Evolutionary conservation across 2,329 filamentous ascomycete genomes (phyloP).

Genomic region (Pseudogymnoascus sp.): DNA sequence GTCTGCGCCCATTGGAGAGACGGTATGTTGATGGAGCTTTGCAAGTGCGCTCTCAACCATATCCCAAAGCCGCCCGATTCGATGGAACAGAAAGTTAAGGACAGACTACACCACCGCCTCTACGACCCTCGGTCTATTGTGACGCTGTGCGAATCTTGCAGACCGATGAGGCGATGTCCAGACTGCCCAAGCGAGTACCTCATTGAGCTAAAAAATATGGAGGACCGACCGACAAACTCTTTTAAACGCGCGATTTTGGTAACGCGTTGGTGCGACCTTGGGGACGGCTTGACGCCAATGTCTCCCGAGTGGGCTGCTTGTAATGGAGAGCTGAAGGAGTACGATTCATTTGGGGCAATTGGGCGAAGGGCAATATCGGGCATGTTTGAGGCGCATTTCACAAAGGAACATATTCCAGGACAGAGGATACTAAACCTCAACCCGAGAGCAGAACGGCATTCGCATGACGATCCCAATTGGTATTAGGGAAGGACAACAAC

Average conservation of each 20-base stretch:
- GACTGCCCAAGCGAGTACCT: constrained; percentile 55
- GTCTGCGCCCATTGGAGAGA: constrained; percentile 55
- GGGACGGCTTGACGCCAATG: constrained; percentile 42
- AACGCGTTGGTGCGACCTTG: constrained; percentile 53
- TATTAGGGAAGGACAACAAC: constrained; percentile 34
- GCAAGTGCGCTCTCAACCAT: constrained; percentile 52
- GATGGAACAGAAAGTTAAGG: constrained; percentile 34
- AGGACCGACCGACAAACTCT: constrained; percentile 38
- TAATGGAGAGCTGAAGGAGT: constrained; percentile 36
- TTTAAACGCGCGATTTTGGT: constrained; percentile 54
- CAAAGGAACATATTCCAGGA: constrained; percentile 44
- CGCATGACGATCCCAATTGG: constrained; percentile 49
- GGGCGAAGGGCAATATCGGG: constrained; percentile 48
- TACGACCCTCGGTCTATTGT: constrained; percentile 37
- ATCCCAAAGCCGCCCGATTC: constrained; percentile 38
- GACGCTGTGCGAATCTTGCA: constrained; percentile 44
- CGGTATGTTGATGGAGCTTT: constrained; percentile 48
- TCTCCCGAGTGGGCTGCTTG: constrained; percentile 48
- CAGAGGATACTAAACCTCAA: constrained; percentile 51
- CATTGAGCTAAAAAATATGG: constrained; percentile 49
- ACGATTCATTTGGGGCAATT: constrained; percentile 44
- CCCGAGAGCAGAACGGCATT: constrained; percentile 42
- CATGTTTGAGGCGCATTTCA: constrained; percentile 48
- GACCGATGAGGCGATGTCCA: constrained; percentile 51
- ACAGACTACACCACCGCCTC: constrained; percentile 24